phyloP scores from a whole-genome alignment of 1,284 basidiomycete species.

The Laetiporus sulphureus region DNA sequence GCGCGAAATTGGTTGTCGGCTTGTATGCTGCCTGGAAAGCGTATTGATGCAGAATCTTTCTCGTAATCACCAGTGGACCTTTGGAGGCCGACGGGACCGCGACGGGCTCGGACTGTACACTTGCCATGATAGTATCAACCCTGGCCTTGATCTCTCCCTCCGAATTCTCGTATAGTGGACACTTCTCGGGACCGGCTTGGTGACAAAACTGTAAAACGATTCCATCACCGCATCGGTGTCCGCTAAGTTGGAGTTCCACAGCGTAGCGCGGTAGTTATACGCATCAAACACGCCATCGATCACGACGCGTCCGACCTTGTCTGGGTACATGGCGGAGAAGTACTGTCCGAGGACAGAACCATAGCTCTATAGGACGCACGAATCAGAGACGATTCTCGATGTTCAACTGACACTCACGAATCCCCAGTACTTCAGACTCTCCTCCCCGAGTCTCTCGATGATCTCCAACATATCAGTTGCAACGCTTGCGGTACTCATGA shows the following conservation, averaged over 20 bases:
- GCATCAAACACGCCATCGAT: constrained; percentile 27
- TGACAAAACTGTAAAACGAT: constrained; percentile 31
- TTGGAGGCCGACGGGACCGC: constrained; percentile 15
- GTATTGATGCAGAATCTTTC: constrained; percentile 13
- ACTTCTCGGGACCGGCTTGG: constrained; percentile 30
- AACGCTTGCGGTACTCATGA: constrained; percentile 38
- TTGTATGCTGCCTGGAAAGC: constrained; percentile 31
- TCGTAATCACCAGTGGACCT: constrained; percentile 11
- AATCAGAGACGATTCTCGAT: not conserved
- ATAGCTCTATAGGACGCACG: constrained; percentile 26
- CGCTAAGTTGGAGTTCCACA: constrained; percentile 19
- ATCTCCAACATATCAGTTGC: constrained; percentile 46
- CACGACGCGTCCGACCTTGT: constrained; percentile 28
- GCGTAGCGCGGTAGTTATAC: constrained; percentile 17
- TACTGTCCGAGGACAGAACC: constrained; percentile 37
- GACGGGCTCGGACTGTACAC: constrained; percentile 24
- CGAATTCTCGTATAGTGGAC: constrained; percentile 32
- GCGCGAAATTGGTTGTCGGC: constrained; percentile 26
- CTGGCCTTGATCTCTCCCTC: constrained; percentile 20
- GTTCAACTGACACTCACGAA: constrained; percentile 31
- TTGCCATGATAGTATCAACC: constrained; percentile 19
- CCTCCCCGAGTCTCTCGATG: constrained; percentile 33
- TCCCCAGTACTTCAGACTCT: constrained; percentile 47
- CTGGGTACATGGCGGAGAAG: constrained; percentile 43
- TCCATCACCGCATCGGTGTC: constrained; percentile 23